A percentile compares a stretch with the other conserved stretches of the same genome.
phyloP scores from a whole-genome alignment of 805 yeast species.

The Scheffersomyces lignosus region DNA sequence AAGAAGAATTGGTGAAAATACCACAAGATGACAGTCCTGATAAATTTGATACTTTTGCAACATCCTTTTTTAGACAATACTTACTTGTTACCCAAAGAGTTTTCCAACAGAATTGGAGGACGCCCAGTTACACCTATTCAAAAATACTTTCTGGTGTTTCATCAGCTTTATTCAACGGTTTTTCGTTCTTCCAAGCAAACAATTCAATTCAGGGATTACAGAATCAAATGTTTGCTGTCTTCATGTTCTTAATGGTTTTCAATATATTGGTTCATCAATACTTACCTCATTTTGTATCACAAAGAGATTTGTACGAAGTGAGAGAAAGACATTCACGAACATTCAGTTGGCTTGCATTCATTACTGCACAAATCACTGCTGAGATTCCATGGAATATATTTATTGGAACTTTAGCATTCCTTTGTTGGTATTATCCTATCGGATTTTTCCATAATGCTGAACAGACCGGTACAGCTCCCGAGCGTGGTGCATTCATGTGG shows the following conservation, averaged over 20 bases:
- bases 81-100: slow-evolving; percentile 11
- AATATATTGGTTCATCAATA: slow-evolving; percentile 41
- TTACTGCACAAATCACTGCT: slow-evolving; percentile 39
- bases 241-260: slow-evolving; percentile 44
- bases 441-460: slow-evolving; percentile 9
- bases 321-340: slow-evolving; percentile 47
- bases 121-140: slow-evolving; percentile 60
- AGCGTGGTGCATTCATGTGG: slow-evolving; percentile 12
- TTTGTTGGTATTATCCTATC: slow-evolving; percentile 64
- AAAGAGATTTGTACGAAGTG: slow-evolving; percentile 48
- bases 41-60: slow-evolving; percentile 24
- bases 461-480: slow-evolving; percentile 6
- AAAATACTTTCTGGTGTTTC: slow-evolving; percentile 54
- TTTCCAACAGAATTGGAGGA: slow-evolving; percentile 46
- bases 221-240: slow-evolving; percentile 59
- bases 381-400: slow-evolving; percentile 49
- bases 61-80: slow-evolving; percentile 24
- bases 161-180: slow-evolving; percentile 66
- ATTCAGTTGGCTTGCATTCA: slow-evolving; percentile 43
- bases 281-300: slow-evolving; percentile 43
- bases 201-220: slow-evolving; percentile 60
- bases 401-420: slow-evolving; percentile 42
- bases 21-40: slow-evolving; percentile 26
- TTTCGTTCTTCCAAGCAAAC: slow-evolving; percentile 64
- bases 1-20: slow-evolving; percentile 15